Base-by-base conservation (phyloP, 192 early-diverging fungal species). In the Coemansia javaensis region DNA sequence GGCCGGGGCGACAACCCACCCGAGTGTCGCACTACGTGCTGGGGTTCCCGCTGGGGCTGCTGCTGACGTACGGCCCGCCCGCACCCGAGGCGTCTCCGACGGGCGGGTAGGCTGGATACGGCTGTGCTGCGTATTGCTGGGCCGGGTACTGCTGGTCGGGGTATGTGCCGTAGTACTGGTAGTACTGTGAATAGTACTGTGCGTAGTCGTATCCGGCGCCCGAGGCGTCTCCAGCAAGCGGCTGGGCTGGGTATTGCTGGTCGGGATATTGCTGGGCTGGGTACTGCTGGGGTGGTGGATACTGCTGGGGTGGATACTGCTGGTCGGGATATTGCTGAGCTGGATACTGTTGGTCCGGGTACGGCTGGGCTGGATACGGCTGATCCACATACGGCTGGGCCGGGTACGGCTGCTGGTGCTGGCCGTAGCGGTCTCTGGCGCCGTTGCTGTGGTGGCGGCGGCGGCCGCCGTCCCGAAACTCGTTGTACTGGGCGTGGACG, bases 401-500 rank as follows among this genome's bases (percentile, higher is more conserved):
- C 37, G 24, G 22, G 18, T 47, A 35, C 8, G 21, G 25, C n/a
- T 47, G 50, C 11, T 52, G 44, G n/a, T 52, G 46, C 34, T 46
- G 35, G 11, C 13, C 21, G 39, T 49, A 16, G 7, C 16, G 25
- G 11, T 52, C 40, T 42, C 58, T 47, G 35, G 50, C 24, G 31
- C 31, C 42, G n/a, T 37, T 25, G 11, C 53, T 40, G 18, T 59
- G 56, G 16, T 49, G 32, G 12, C 62, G 50, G 18, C 57, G 47
- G 21, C 53, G 35, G n/a, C 63, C 41, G 21, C n/a, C 25, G 17
- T 71, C 53, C 35, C 62, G 70, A 37, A 66, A 81, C 32, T 66
- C 67, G 42, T 87, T 77, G 61, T 82, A 82, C 39, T 95, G 90
- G 1, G 51, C 64, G 34, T 79, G 81, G 0, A 95, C 81, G 0